Conservation (phyloP, 2,329 filamentous ascomycete genomes). For the Hypoxylon sp. region DNA sequence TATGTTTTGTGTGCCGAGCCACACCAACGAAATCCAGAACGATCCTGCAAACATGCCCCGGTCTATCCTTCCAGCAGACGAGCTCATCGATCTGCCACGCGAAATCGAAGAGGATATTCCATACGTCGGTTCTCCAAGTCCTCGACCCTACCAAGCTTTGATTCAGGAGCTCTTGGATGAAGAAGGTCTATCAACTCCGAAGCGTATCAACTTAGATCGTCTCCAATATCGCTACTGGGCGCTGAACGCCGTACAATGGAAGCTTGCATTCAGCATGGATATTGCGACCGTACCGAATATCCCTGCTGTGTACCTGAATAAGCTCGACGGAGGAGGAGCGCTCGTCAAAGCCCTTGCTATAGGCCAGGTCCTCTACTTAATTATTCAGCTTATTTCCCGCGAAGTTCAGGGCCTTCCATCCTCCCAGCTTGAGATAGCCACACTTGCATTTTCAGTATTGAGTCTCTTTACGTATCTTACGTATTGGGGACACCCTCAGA, state of each 20-base stretch:
- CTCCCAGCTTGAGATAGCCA: slow-evolving; percentile 8
- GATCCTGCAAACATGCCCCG: not conserved
- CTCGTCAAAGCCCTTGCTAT: not conserved
- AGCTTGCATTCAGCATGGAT: not conserved
- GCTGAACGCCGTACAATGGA: not conserved
- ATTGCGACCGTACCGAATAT: not conserved
- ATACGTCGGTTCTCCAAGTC: not conserved
- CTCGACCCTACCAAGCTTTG: not conserved
- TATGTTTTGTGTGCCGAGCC: not conserved
- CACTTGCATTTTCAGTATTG: slow-evolving; percentile 11
- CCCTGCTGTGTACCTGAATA: slow-evolving; percentile 2
- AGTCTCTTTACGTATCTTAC: not conserved
- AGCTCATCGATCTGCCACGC: not conserved
- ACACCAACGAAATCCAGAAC: not conserved
- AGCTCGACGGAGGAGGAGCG: not conserved
- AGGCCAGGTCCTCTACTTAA: not conserved
- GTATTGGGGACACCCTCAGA: slow-evolving; percentile 1
- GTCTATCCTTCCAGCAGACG: not conserved
- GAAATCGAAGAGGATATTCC: not conserved
- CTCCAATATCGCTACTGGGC: slow-evolving; percentile 4
- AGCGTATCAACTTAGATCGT: not conserved
- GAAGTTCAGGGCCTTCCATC: slow-evolving; percentile 2
- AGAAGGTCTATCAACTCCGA: not conserved
- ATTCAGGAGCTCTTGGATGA: not conserved
- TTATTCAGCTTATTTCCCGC: not conserved